Base-by-base conservation (phyloP, 768 basidiomycete genomes). In the Trametes cingulata region DNA sequence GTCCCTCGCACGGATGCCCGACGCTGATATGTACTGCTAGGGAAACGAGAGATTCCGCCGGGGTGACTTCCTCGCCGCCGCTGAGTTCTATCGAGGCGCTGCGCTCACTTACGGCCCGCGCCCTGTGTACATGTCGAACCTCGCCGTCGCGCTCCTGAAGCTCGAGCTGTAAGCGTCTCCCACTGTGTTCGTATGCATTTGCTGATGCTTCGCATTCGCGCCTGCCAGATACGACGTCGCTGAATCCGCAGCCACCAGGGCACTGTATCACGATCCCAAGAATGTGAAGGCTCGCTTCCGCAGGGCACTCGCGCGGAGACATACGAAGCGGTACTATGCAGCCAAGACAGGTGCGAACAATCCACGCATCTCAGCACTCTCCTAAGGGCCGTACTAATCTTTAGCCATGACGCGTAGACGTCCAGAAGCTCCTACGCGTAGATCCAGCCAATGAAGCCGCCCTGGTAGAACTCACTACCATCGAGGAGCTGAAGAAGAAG, bases 101-200 rank as follows among this genome's bases (percentile, higher is more conserved):
- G 29, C 29, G 1, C 37, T 67, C 1, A 66, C 73, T n/a, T 75
- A 80, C 46, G 75, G 79, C 1, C 66, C 69, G 0, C 73, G 76
- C 19, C 71, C 77, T 0, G 60, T 76, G 4, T 75, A 77, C 55
- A 68, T 81, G 47, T 53, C 74, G 9, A 83, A 83, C 59, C 65
- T 82, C 24, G 74, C 79, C 0, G 73, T 74, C 19, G 72, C 77
- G 0, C 77, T 77, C 63, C 68, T 83, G 12, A 78, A 80, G 29
- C 29, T 33, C 29, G 29, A 33, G 29, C 29, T 33, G 29, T 33
- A 10, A 4, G 29, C 10, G 6, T 33, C 10, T 33, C 29, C 29
- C 10, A 4, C 29, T 33, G 6, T 10, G 29, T 33, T 33, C 6
- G 29, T 5, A 4, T 4, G 10, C 29, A 10, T 4, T 10, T 10